Conservation (phyloP, 208 protist species). For the Leishmania arabica region DNA sequence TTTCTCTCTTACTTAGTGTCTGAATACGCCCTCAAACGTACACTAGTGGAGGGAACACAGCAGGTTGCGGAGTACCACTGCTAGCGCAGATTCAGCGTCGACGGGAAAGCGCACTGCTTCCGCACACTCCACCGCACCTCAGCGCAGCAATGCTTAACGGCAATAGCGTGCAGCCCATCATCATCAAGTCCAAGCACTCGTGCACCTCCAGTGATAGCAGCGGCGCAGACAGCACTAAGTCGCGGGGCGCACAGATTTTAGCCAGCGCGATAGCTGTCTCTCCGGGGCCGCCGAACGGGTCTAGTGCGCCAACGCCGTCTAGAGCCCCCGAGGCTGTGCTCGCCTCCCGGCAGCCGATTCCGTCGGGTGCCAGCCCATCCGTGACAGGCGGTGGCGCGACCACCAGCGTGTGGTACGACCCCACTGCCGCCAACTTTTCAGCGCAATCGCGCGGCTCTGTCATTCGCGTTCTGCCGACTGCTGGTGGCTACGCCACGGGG, state of each 20-base stretch:
- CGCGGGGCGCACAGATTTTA: conserved; percentile 10
- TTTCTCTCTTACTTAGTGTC: not conserved
- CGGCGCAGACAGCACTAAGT: conserved; percentile 3
- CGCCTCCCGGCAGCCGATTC: conserved; percentile 2
- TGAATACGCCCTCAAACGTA: not conserved
- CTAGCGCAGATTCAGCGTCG: not conserved
- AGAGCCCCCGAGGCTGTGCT: conserved; percentile 3
- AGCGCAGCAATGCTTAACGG: conserved; percentile 8
- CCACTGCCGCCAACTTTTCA: conserved; percentile 7
- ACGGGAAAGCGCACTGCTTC: not conserved
- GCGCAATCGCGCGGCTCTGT: conserved; percentile 7
- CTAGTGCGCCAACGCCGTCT: conserved; percentile 10
- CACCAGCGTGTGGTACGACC: conserved; percentile 22
- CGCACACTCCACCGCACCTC: not conserved
- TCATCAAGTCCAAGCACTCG: conserved; percentile 16
- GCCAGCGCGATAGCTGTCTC: conserved; percentile 2
- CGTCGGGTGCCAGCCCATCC: not conserved
- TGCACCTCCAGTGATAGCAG: conserved; percentile 13
- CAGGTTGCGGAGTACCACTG: not conserved
- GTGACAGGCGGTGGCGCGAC: not conserved
- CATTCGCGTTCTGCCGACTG: conserved; percentile 22
- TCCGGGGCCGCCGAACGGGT: not conserved
- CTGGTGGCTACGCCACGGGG: not conserved
- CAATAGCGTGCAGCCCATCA: not conserved
- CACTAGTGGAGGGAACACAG: not conserved